phyloP scores from a whole-genome alignment of 75 land plant genomes.

The Isoetes taiwanensis region DNA sequence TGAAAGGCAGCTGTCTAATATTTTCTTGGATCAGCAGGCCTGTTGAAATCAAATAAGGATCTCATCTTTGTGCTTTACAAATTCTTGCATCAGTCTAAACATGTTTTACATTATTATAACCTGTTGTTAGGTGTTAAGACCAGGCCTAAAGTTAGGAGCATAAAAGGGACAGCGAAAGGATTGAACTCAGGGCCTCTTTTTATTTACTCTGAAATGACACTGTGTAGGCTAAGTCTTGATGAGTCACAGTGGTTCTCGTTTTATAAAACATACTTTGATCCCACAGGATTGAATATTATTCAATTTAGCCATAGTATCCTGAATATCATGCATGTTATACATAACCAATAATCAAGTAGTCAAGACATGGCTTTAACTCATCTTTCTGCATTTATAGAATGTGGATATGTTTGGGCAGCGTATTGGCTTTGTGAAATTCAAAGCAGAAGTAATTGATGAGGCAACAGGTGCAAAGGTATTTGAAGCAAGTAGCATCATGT shows the following conservation, averaged over 20 bases:
- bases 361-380: not conserved
- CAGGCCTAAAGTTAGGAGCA: not conserved
- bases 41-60: not conserved
- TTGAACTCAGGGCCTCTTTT: too few species aligned
- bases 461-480: conserved; percentile 63
- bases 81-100: not conserved
- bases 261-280: not conserved
- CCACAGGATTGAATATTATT: not conserved
- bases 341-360: not conserved
- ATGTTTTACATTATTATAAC: not conserved
- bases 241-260: not conserved
- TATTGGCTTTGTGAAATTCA: conserved; percentile 87
- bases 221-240: not conserved
- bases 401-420: conserved; percentile 85
- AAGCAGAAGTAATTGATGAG: conserved; percentile 72
- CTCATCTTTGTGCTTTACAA: not conserved
- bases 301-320: too few species aligned
- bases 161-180: too few species aligned
- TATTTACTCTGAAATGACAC: not conserved
- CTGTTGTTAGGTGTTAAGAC: not conserved
- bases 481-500: not conserved
- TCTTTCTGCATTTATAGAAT: conserved; percentile 26
- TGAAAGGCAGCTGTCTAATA: too few species aligned
- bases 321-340: too few species aligned
- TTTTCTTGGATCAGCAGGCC: not conserved